Conservation (phyloP, 2,329 filamentous ascomycete genomes). For the Dendrostoma leiphaemia region DNA sequence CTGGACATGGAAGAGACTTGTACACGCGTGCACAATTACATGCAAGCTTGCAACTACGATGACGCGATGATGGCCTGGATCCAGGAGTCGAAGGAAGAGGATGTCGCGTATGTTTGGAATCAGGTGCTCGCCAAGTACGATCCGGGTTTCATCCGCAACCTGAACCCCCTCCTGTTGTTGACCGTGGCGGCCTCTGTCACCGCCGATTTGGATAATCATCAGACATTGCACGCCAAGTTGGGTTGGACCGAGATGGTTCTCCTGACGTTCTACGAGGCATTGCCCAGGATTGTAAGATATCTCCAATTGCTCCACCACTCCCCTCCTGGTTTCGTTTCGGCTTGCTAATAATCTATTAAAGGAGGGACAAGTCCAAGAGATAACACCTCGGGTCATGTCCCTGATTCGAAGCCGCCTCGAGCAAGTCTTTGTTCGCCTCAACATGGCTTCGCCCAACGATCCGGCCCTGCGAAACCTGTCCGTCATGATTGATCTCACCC, state of each 20-base stretch:
- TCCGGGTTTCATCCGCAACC: constrained; percentile 50
- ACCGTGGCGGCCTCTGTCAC: constrained; percentile 65
- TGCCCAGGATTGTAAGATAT: constrained; percentile 51
- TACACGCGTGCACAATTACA: constrained; percentile 58
- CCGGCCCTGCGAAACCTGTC: constrained; percentile 47
- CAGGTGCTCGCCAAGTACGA: constrained; percentile 50
- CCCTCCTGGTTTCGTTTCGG: too few relatives aligned
- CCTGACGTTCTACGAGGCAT: constrained; percentile 47
- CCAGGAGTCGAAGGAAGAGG: constrained; percentile 53
- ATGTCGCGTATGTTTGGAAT: constrained; percentile 63
- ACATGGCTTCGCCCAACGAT: constrained; percentile 45
- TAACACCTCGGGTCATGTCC: constrained; percentile 56
- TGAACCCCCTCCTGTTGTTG: constrained; percentile 61
- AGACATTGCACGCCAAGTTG: constrained; percentile 52
- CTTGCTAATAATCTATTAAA: constrained; percentile 25
- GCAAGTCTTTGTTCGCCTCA: constrained; percentile 50
- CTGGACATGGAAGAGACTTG: constrained; percentile 55
- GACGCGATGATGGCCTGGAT: constrained; percentile 66
- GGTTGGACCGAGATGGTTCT: constrained; percentile 61
- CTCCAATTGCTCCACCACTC: too few relatives aligned
- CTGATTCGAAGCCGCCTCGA: constrained; percentile 52
- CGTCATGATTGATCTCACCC: constrained; percentile 37
- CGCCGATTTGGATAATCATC: constrained; percentile 52
- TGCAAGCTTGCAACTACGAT: constrained; percentile 61
- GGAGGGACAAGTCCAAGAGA: constrained; percentile 54